Evolutionary conservation across 2,329 filamentous ascomycete genomes (phyloP), one percentile per base, ranked within the genome.

Genomic region (Metarhizium robertsii): DNA sequence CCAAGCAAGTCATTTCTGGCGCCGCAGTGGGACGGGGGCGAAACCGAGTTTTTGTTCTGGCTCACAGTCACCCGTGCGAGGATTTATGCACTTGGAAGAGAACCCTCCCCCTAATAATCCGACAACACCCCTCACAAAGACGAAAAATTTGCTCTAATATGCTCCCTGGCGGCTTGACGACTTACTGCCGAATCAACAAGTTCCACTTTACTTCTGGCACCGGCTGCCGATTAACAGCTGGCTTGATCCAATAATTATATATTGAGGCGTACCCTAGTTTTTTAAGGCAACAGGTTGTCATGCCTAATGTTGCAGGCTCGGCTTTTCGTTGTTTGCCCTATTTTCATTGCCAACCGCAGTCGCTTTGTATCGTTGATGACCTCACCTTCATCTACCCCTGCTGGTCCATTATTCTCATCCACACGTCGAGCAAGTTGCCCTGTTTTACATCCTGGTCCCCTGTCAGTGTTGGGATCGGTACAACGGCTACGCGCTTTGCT

Each of bases 381-480:
- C 13, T 16, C 38, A 40, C 32, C 14, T n/a, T 11, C 38, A 16
- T 5, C 38, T 40, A 40, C 38, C 13, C 38, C 14, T 11, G 32
- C 32, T 34, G 6, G 6, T 34, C 32, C 32, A 34, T 11, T 34
- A 11, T 7, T 34, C 10, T 34, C 10, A 34, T 34, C 32, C 32
- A 34, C 10, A 11, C 32, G 32, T 34, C 32, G 32, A 34, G 10
- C 32, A 34, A 34, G 6, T 11, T 34, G 32, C 40, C 40, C 14
- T 25, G 18, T 54, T 25, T 47, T 53, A 53, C 56, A 58, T 56
- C 52, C 57, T 53, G n/a, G 47, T 14, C 20, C 20, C 6, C 14
- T 16, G 52, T 56, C 47, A 56, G 55, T 40, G 29, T 50, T 13
- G 20, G 40, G 10, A 49, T 29, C 14, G 25, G 25, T 13, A n/a